phyloP scores from a whole-genome alignment of 2,329 filamentous ascomycete species.

The Cadophora sp. region DNA sequence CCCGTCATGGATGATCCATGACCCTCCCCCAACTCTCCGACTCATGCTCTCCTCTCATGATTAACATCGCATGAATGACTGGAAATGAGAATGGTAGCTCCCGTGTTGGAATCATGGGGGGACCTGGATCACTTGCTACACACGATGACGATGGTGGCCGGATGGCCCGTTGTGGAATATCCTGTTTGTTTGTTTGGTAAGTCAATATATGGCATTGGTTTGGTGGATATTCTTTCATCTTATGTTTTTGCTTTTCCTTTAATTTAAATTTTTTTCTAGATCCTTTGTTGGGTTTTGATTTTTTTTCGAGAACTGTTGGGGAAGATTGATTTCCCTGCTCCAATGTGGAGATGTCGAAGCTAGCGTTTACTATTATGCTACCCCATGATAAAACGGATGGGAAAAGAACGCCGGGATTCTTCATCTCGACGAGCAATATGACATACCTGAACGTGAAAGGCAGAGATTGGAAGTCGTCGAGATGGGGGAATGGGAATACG shows the following conservation, averaged over 20 bases:
- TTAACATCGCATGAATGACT: background rate
- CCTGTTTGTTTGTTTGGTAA: conserved; percentile 11
- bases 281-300: too few relatives aligned
- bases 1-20: conserved; percentile 20
- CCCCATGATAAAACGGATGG: conserved; percentile 22
- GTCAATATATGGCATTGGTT: background rate
- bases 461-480: conserved; percentile 11
- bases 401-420: conserved; percentile 22
- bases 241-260: background rate
- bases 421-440: conserved; percentile 26
- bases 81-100: conserved; percentile 10
- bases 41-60: conserved; percentile 1
- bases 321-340: background rate
- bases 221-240: conserved; percentile 4
- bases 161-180: background rate
- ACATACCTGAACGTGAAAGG: conserved; percentile 25
- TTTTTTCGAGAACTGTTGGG: too few relatives aligned
- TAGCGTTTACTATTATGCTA: conserved; percentile 24
- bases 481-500: conserved; percentile 22
- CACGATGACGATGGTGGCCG: conserved; percentile 6
- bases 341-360: conserved; percentile 24
- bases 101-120: conserved; percentile 6
- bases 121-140: conserved; percentile 3
- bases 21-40: conserved; percentile 3
- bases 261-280: background rate